A percentile compares a stretch with the other conserved stretches of the same genome.
These are phyloP conservation scores for Penicillium samsonianum DNA, from an alignment of 495 filamentous ascomycete genomes.

Conservation along the genomic window DNA sequence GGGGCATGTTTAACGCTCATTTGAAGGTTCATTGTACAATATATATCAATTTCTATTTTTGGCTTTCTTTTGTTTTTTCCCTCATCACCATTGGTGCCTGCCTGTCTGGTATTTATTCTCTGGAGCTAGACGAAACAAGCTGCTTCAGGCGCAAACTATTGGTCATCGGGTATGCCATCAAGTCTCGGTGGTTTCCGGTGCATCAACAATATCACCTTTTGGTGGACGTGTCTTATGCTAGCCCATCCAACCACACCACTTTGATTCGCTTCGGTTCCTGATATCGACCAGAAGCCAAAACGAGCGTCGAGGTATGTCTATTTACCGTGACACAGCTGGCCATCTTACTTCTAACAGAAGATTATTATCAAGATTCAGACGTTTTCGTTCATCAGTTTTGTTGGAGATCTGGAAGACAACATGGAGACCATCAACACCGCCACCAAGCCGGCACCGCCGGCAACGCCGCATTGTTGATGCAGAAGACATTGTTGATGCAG, in stretches of 20 bases:
- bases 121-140: not conserved
- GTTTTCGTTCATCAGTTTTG: too few relatives aligned
- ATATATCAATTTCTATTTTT: slow-evolving; percentile 17
- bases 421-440: not conserved
- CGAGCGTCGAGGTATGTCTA: not conserved
- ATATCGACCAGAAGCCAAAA: not conserved
- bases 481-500: too few relatives aligned
- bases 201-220: not conserved
- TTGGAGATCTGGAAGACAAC: too few relatives aligned
- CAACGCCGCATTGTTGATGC: not conserved
- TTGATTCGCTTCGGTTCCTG: not conserved
- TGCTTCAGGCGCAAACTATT: not conserved
- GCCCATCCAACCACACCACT: not conserved
- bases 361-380: not conserved
- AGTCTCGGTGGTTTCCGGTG: not conserved
- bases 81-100: not conserved
- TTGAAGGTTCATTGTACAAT: slow-evolving; percentile 26
- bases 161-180: not conserved
- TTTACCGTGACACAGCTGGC: not conserved
- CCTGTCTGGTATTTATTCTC: not conserved
- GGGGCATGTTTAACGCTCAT: slow-evolving; percentile 3
- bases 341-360: not conserved
- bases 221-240: not conserved
- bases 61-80: not conserved
- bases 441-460: not conserved